phyloP scores from a whole-genome alignment of 1,284 basidiomycete species.

The Rhodotorula glutinis region DNA sequence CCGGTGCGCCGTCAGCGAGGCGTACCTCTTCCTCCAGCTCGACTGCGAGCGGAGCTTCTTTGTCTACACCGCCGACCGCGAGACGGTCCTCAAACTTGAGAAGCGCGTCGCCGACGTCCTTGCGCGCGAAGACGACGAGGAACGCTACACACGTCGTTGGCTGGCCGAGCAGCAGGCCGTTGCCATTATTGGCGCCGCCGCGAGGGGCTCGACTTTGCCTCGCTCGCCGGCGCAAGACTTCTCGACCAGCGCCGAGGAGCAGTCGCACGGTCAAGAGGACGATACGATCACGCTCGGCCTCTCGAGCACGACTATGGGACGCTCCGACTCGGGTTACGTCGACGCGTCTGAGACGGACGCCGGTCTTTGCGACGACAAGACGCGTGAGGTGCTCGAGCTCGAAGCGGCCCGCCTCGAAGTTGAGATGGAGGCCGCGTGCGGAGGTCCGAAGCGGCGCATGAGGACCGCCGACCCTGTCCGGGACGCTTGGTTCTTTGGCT shows the following conservation, averaged over 20 bases:
- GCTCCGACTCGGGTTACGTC: conserved; percentile 37
- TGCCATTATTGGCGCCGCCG: neutral
- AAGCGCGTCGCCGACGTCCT: conserved; percentile 25
- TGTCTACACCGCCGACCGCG: conserved; percentile 73
- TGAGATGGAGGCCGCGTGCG: conserved; percentile 6
- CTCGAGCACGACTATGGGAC: conserved; percentile 30
- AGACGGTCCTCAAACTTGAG: conserved; percentile 29
- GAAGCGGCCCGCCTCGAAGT: conserved; percentile 11
- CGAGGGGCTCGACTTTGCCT: neutral
- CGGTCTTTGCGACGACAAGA: conserved; percentile 1
- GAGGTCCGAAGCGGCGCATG: conserved; percentile 12
- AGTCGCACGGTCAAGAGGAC: neutral
- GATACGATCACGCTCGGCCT: neutral
- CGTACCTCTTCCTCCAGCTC: conserved; percentile 73
- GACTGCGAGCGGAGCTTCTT: conserved; percentile 68
- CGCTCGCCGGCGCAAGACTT: neutral
- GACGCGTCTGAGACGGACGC: conserved; percentile 11
- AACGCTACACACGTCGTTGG: conserved; percentile 22
- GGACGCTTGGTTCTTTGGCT: conserved; percentile 86
- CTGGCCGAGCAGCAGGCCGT: conserved; percentile 16
- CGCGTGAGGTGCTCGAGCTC: neutral
- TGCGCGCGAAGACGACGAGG: conserved; percentile 29
- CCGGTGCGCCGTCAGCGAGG: conserved; percentile 70
- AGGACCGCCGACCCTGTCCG: conserved; percentile 35
- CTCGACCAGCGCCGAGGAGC: neutral